A percentile compares a stretch with the other conserved stretches of the same genome.
These are phyloP conservation scores for Backusella westeae DNA, from an alignment of 192 early-diverging fungal species.

Conservation along the genomic window DNA sequence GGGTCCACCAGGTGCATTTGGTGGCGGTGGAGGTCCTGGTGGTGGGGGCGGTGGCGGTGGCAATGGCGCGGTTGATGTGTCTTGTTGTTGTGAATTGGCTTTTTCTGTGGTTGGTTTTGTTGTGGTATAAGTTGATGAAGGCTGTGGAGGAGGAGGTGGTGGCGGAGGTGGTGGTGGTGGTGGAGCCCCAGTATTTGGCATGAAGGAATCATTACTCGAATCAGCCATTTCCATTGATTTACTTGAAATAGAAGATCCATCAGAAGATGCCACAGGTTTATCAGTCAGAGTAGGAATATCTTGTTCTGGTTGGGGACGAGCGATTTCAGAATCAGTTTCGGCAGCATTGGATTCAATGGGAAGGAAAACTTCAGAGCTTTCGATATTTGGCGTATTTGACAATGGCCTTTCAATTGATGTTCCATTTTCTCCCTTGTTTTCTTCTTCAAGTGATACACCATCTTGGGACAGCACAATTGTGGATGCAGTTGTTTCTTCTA, in stretches of 20 bases:
- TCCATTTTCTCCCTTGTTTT: background rate
- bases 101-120: background rate
- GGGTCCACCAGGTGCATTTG: constrained; percentile 17
- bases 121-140: constrained; percentile 3
- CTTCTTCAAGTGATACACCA: constrained; percentile 1
- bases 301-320: background rate
- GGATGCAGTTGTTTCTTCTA: constrained; percentile 21
- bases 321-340: background rate
- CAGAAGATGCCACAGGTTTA: background rate
- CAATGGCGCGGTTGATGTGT: background rate
- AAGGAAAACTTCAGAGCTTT: background rate
- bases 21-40: constrained; percentile 25
- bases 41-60: background rate
- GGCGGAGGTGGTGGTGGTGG: constrained; percentile 15
- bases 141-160: constrained; percentile 22
- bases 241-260: background rate
- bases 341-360: background rate
- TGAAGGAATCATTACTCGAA: background rate
- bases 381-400: background rate
- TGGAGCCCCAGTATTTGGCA: background rate
- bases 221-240: background rate
- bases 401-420: background rate
- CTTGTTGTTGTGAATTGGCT: background rate
- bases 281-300: background rate
- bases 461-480: constrained; percentile 1